Evolutionary conservation across 116 monocot genomes (phyloP).

Genomic region (Posidonia oceanica): DNA sequence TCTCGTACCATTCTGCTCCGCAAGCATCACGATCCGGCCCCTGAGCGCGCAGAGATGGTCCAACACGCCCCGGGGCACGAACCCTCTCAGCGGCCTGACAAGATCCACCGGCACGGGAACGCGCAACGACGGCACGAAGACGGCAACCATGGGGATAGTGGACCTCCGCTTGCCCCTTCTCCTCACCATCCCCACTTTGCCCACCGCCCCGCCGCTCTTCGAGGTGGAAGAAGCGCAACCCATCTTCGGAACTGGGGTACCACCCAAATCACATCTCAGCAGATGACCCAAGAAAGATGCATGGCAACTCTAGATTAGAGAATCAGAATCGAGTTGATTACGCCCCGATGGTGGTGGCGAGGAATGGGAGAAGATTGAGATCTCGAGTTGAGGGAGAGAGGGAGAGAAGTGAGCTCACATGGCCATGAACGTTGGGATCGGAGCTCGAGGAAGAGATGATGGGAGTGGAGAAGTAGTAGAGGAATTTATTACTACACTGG

Average conservation of each 20-base stretch:
- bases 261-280: background rate
- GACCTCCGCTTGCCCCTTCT: conserved; percentile 24
- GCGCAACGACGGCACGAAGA: conserved; percentile 42
- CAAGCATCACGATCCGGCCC: conserved; percentile 12
- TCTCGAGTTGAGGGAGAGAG: background rate
- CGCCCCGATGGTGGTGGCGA: background rate
- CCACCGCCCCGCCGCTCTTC: background rate
- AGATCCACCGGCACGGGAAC: conserved; percentile 38
- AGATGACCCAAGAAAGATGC: too few species aligned
- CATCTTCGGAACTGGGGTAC: conserved; percentile 2
- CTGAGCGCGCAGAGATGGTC: conserved; percentile 27
- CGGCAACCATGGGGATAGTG: conserved; percentile 28
- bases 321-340: too few species aligned
- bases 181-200: background rate
- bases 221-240: conserved; percentile 13
- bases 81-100: conserved; percentile 32
- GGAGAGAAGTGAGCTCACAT: background rate
- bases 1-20: conserved; percentile 5
- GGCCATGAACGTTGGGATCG: conserved; percentile 3
- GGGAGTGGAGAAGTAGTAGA: background rate
- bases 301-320: too few species aligned
- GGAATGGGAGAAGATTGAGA: background rate
- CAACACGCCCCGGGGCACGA: conserved; percentile 30
- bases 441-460: conserved; percentile 3
- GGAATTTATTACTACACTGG: background rate